Percentiles rank a stretch among this genome's conserved stretches.
Evolutionary conservation across 345 rosid genomes (phyloP).

Genomic region (Durio zibethinus): DNA sequence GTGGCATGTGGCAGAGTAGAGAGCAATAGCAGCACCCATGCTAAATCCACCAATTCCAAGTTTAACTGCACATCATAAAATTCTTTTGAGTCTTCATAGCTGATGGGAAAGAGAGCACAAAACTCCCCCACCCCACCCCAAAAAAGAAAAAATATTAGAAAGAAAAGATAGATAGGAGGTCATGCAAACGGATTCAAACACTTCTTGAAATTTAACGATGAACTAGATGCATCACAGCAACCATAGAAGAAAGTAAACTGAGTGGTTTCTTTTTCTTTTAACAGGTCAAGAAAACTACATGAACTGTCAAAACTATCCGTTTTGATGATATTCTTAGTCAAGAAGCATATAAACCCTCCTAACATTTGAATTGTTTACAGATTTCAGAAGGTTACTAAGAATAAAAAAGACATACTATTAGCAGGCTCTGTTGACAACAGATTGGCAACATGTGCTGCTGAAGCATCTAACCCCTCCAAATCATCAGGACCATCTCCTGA

Average conservation of each 20-base stretch:
- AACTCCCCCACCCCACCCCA: background rate
- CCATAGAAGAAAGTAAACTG: background rate
- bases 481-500: slow-evolving; percentile 70
- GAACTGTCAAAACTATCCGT: background rate
- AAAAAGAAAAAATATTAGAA: background rate
- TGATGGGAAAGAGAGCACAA: background rate
- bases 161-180: background rate
- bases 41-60: slow-evolving; percentile 80
- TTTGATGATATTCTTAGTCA: background rate
- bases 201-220: background rate
- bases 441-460: slow-evolving; percentile 76
- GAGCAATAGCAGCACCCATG: slow-evolving; percentile 76
- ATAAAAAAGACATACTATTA: slow-evolving; percentile 44
- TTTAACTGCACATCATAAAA: slow-evolving; percentile 32
- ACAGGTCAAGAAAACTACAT: background rate
- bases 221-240: background rate
- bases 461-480: slow-evolving; percentile 70
- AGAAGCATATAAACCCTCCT: background rate
- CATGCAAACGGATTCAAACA: background rate
- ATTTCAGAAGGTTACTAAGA: background rate
- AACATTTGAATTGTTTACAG: background rate
- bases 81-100: background rate
- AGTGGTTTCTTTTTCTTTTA: background rate
- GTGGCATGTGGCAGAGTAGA: slow-evolving; percentile 59
- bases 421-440: slow-evolving; percentile 70